phyloP scores from a whole-genome alignment of 768 basidiomycete species.

The Psilocybe tampanensis region DNA sequence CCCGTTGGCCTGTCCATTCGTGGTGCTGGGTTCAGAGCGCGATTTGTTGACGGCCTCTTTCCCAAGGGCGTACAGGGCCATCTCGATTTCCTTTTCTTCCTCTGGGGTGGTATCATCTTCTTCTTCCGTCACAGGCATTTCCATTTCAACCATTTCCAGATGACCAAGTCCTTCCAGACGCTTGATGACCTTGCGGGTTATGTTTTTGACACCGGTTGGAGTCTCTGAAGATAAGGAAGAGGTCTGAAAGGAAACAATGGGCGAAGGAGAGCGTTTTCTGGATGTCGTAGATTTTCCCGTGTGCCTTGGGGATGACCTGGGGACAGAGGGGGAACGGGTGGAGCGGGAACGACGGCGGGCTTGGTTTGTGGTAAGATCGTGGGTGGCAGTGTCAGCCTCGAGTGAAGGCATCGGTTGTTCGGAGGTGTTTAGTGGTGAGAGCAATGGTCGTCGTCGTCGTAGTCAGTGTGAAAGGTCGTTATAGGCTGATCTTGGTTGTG shows the following conservation, averaged over 20 bases:
- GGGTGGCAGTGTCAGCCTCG: slow-evolving; percentile 14
- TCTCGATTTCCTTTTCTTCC: slow-evolving; percentile 26
- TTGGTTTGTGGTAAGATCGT: slow-evolving; percentile 16
- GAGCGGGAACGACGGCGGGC: slow-evolving; percentile 21
- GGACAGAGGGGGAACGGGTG: slow-evolving; percentile 24
- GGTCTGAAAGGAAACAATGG: slow-evolving; percentile 45
- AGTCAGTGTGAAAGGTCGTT: background rate
- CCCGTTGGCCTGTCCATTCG: slow-evolving; percentile 20
- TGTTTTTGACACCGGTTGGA: slow-evolving; percentile 45
- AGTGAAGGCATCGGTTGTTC: slow-evolving; percentile 8
- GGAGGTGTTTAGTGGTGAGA: background rate
- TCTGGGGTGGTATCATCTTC: slow-evolving; percentile 32
- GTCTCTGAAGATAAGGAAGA: slow-evolving; percentile 34
- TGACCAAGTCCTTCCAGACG: slow-evolving; percentile 50
- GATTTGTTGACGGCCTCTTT: slow-evolving; percentile 18
- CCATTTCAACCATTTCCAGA: slow-evolving; percentile 31
- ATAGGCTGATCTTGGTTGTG: background rate
- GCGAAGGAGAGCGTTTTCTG: slow-evolving; percentile 49
- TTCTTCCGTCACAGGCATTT: slow-evolving; percentile 33
- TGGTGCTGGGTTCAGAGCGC: slow-evolving; percentile 11
- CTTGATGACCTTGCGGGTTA: slow-evolving; percentile 51
- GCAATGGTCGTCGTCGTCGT: slow-evolving; percentile 1
- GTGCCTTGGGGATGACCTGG: slow-evolving; percentile 15
- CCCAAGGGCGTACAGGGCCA: slow-evolving; percentile 25
- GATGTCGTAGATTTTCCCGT: slow-evolving; percentile 7